Conservation (phyloP, 2,329 filamentous ascomycete species). For the Hypoxylon rubiginosum region DNA sequence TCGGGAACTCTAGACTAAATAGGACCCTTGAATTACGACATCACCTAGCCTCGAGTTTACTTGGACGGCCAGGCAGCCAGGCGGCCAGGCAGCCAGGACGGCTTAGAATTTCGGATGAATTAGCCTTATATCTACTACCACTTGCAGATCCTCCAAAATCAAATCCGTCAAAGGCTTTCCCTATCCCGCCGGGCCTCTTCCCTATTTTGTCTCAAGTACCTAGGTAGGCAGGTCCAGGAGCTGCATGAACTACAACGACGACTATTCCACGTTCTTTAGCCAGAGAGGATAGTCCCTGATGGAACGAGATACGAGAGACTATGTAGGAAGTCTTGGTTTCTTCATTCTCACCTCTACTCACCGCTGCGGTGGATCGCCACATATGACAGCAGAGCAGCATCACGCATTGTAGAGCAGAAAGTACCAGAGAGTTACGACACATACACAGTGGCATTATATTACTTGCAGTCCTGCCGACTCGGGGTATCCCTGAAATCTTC, state of each 20-base stretch:
- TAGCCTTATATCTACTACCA: constrained; percentile 20
- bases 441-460: constrained; percentile 42
- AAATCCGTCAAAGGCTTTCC: constrained; percentile 15
- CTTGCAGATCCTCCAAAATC: constrained; percentile 21
- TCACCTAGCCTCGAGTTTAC: constrained; percentile 9
- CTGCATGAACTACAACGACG: constrained; percentile 2
- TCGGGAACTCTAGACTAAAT: constrained; percentile 16
- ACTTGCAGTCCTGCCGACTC: constrained; percentile 43
- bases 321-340: constrained; percentile 13
- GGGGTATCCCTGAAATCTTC: constrained; percentile 41
- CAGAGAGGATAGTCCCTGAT: constrained; percentile 14
- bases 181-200: constrained; percentile 16
- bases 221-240: constrained; percentile 33
- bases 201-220: constrained; percentile 19
- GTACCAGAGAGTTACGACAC: constrained; percentile 32
- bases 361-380: constrained; percentile 36
- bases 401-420: constrained; percentile 25
- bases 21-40: constrained; percentile 10
- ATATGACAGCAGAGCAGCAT: constrained; percentile 30
- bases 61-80: constrained; percentile 17
- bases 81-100: no score
- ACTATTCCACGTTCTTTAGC: constrained; percentile 6
- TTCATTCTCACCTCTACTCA: constrained; percentile 15
- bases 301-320: no score
- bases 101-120: constrained; percentile 33